phyloP scores from a whole-genome alignment of 257 asterid genomes.

The Salvia hispanica region DNA sequence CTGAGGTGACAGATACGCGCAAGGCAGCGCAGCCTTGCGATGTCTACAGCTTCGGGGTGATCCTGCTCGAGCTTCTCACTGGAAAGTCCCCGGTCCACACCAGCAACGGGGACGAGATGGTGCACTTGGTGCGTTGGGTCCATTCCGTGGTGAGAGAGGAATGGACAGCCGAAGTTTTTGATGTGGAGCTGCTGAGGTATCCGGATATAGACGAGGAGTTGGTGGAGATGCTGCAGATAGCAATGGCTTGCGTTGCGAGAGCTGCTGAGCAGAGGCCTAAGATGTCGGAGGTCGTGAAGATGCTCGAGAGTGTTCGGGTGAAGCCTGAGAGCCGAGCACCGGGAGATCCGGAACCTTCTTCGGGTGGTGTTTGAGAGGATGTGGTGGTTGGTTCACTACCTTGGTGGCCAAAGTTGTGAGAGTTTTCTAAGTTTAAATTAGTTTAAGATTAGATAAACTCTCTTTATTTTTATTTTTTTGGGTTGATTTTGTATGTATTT shows the following conservation, averaged over 20 bases:
- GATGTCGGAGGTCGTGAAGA: conserved; percentile 73
- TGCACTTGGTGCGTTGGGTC: conserved; percentile 84
- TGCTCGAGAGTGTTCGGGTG: conserved; percentile 56
- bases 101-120: conserved; percentile 62
- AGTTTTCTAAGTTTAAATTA: conserved; percentile 24
- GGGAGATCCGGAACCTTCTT: conserved; percentile 25
- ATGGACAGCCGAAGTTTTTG: conserved; percentile 94
- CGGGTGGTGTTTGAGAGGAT: conserved; percentile 30
- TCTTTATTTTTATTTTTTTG: background rate
- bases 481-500: conserved; percentile 24
- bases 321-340: conserved; percentile 36
- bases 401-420: conserved; percentile 43
- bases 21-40: conserved; percentile 76
- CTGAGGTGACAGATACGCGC: conserved; percentile 75
- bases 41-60: conserved; percentile 83
- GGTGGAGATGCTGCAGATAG: conserved; percentile 81
- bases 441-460: background rate
- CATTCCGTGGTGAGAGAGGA: conserved; percentile 88
- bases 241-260: conserved; percentile 74
- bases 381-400: conserved; percentile 38
- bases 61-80: conserved; percentile 78
- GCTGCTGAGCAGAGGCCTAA: conserved; percentile 71
- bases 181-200: conserved; percentile 66
- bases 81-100: conserved; percentile 81
- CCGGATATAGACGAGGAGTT: conserved; percentile 79